phyloP scores from a whole-genome alignment of 2,329 filamentous ascomycete genomes.

The Fusarium ambrosium region DNA sequence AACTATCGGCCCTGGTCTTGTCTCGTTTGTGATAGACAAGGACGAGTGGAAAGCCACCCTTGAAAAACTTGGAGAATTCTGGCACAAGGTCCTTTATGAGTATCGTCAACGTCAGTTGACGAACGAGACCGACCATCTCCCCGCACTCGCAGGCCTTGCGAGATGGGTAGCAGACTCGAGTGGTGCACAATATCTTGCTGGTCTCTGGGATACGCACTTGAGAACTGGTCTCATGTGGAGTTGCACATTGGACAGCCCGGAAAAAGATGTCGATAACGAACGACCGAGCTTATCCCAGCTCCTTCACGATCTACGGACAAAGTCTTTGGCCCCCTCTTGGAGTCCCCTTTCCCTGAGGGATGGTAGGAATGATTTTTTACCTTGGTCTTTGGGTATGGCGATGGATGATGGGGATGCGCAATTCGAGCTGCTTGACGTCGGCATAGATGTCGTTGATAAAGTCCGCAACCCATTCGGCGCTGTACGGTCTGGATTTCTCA shows the following conservation, averaged over 20 bases:
- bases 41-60: background rate
- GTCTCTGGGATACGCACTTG: background rate
- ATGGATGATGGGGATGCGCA: background rate
- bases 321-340: background rate
- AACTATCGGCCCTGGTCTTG: background rate
- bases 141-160: background rate
- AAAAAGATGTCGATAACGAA: background rate
- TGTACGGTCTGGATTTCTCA: background rate
- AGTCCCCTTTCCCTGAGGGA: background rate
- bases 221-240: background rate
- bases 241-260: background rate
- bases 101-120: background rate
- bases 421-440: background rate
- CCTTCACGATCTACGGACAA: background rate
- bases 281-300: background rate
- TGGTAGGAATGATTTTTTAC: background rate
- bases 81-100: background rate
- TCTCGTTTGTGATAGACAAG: background rate
- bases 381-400: background rate
- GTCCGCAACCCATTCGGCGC: background rate
- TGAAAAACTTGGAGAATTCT: background rate
- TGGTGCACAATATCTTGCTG: background rate
- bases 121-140: background rate
- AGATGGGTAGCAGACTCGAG: background rate
- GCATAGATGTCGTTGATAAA: background rate